Percentiles rank a stretch among this genome's conserved stretches.
Conservation (phyloP, 768 basidiomycete species). For the Pholiota microspora region DNA sequence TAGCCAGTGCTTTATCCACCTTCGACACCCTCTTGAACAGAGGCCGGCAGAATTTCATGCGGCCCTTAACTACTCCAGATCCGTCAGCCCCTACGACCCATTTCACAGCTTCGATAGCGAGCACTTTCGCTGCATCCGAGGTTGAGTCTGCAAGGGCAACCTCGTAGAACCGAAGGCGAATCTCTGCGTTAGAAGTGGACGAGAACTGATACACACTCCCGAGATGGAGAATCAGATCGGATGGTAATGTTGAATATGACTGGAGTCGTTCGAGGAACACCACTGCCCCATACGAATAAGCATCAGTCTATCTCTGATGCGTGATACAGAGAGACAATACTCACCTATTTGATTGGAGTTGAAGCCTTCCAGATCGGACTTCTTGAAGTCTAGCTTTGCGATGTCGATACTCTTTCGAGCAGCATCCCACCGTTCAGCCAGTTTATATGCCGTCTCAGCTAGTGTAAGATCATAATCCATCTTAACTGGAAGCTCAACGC, state of each 20-base stretch:
- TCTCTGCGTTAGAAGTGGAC: constrained; percentile 68
- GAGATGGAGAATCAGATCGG: constrained; percentile 56
- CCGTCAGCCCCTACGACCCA: constrained; percentile 72
- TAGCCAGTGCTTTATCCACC: constrained; percentile 54
- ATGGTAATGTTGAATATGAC: constrained; percentile 58
- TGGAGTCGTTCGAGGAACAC: constrained; percentile 84
- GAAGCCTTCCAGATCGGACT: constrained; percentile 59
- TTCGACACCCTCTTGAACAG: constrained; percentile 53
- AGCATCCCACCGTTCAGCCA: constrained; percentile 74
- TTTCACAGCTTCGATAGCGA: constrained; percentile 50
- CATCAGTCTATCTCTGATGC: not conserved
- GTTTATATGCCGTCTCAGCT: constrained; percentile 63
- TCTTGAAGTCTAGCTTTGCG: constrained; percentile 50
- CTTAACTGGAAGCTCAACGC: constrained; percentile 66
- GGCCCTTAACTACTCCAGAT: constrained; percentile 63
- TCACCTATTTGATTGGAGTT: constrained; percentile 76
- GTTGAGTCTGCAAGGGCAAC: constrained; percentile 55
- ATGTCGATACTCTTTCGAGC: constrained; percentile 49
- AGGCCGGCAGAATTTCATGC: constrained; percentile 86
- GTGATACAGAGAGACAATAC: constrained; percentile 13
- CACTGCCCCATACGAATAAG: constrained; percentile 37
- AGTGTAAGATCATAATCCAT: constrained; percentile 75
- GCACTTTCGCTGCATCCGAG: constrained; percentile 46
- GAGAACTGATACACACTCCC: constrained; percentile 49
- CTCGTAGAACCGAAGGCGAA: constrained; percentile 76